phyloP scores from a whole-genome alignment of 805 yeast species.

The Starmerella bombicola region DNA sequence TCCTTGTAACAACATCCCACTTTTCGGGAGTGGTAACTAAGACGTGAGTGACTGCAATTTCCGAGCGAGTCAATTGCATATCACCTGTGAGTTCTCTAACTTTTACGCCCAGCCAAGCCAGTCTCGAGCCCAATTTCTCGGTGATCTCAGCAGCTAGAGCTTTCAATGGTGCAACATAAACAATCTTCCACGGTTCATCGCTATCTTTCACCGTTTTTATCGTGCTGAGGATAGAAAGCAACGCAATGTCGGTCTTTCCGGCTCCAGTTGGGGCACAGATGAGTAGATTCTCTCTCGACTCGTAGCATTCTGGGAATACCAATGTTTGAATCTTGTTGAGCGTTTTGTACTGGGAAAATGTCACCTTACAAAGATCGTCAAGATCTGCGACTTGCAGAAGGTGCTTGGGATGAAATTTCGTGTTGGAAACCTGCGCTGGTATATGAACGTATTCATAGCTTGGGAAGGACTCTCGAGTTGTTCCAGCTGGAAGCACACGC shows the following conservation, averaged over 20 bases:
- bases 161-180: constrained; percentile 86
- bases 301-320: constrained; percentile 83
- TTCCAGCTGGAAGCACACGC: constrained; percentile 68
- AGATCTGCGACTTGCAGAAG: constrained; percentile 49
- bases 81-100: constrained; percentile 91
- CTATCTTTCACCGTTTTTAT: constrained; percentile 34
- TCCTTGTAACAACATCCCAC: constrained; percentile 96
- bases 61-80: constrained; percentile 78
- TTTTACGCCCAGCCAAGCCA: constrained; percentile 72
- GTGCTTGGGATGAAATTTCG: constrained; percentile 31
- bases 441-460: constrained; percentile 70
- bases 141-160: constrained; percentile 96
- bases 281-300: constrained; percentile 86
- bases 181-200: constrained; percentile 77
- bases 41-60: constrained; percentile 68
- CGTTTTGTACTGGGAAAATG: constrained; percentile 65
- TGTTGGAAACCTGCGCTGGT: constrained; percentile 42
- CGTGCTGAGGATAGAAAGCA: constrained; percentile 65
- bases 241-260: constrained; percentile 90
- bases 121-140: constrained; percentile 65
- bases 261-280: constrained; percentile 98
- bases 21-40: constrained; percentile 93
- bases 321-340: constrained; percentile 82
- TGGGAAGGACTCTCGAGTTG: constrained; percentile 37
- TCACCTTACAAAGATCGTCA: constrained; percentile 69